Conservation (phyloP, 2,329 filamentous ascomycete species). For the Neonectria punicea region DNA sequence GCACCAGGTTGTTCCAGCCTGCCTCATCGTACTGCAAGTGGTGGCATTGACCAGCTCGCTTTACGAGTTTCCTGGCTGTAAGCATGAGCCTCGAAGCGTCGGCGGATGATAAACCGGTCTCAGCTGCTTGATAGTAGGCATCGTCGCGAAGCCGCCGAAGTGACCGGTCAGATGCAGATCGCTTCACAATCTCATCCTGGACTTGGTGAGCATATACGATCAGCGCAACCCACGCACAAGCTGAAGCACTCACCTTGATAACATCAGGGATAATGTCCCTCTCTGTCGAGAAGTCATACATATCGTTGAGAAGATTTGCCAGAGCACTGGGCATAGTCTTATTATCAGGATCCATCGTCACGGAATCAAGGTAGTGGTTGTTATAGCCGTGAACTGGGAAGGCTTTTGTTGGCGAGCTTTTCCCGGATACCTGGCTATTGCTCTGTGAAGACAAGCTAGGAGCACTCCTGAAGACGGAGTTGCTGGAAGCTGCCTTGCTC, state of each 20-base stretch:
- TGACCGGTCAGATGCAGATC: slow-evolving; percentile 2
- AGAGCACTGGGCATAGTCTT: neutral
- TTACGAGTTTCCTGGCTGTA: neutral
- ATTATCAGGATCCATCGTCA: slow-evolving; percentile 12
- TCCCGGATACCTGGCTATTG: slow-evolving; percentile 8
- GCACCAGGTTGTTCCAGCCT: slow-evolving; percentile 25
- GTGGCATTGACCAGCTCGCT: slow-evolving; percentile 6
- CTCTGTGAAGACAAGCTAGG: slow-evolving; percentile 10
- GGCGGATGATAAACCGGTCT: neutral
- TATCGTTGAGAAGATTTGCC: slow-evolving; percentile 8
- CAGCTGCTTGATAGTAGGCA: slow-evolving; percentile 2
- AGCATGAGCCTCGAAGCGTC: slow-evolving; percentile 8
- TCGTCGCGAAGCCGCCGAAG: slow-evolving; percentile 12
- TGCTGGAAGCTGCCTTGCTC: slow-evolving; percentile 3
- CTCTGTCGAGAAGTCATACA: slow-evolving; percentile 6
- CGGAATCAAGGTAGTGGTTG: slow-evolving; percentile 1
- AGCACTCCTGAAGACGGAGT: slow-evolving; percentile 4
- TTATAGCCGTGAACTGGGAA: slow-evolving; percentile 7
- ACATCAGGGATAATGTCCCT: slow-evolving; percentile 8
- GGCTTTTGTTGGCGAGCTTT: neutral
- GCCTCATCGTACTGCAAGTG: slow-evolving; percentile 11
- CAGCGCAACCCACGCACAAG: neutral
- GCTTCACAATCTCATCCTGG: slow-evolving; percentile 8
- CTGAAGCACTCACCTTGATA: neutral
- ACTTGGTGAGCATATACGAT: neutral